These are phyloP conservation scores for Ceratopteris richardii DNA, from an alignment of 75 land plant species.

Conservation along the genomic window DNA sequence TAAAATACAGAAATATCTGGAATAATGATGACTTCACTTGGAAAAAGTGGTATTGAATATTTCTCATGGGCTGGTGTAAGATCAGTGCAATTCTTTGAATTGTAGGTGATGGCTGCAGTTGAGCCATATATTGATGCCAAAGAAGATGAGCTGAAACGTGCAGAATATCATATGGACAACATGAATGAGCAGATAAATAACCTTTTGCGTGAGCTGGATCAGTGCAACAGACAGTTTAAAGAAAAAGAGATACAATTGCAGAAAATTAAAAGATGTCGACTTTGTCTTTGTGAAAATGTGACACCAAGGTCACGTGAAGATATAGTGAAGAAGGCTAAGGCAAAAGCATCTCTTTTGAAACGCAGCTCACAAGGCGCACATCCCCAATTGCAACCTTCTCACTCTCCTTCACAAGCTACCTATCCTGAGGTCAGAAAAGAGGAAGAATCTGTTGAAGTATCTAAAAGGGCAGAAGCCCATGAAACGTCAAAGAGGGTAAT, in stretches of 20 bases:
- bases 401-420: too few relatives aligned
- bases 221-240: slow-evolving; percentile 13
- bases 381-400: too few relatives aligned
- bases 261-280: slow-evolving; percentile 30
- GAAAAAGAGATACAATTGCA: slow-evolving; percentile 13
- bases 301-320: slow-evolving; percentile 32
- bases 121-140: slow-evolving; percentile 27
- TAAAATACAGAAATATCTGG: too few relatives aligned
- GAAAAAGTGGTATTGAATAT: too few relatives aligned
- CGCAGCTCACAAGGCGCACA: not conserved
- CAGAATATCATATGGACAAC: slow-evolving; percentile 6
- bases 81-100: too few relatives aligned
- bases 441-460: not conserved
- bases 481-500: not conserved
- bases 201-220: slow-evolving; percentile 9
- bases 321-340: slow-evolving; percentile 12
- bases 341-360: slow-evolving; percentile 1
- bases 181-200: slow-evolving; percentile 8
- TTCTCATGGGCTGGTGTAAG: too few relatives aligned
- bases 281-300: slow-evolving; percentile 32
- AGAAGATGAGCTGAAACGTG: slow-evolving; percentile 17
- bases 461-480: not conserved
- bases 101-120: slow-evolving; percentile 29
- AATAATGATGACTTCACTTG: too few relatives aligned
- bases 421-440: not conserved